Evolutionary conservation across 2,329 filamentous ascomycete genomes (phyloP).

Genomic region (Fusarium sp.): DNA sequence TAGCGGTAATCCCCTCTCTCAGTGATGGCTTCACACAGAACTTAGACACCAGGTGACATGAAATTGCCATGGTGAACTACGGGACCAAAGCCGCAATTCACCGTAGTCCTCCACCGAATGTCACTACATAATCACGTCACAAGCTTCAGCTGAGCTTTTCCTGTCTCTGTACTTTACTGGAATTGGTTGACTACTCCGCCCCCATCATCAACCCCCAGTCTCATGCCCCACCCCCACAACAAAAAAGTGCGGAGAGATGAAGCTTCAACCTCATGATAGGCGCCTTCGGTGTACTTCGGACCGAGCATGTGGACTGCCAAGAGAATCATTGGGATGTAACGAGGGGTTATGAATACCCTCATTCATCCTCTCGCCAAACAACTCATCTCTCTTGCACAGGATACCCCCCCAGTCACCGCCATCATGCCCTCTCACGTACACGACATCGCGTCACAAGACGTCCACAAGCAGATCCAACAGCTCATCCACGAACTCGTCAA

Average conservation of each 20-base stretch:
- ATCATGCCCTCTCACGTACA: conserved; percentile 50
- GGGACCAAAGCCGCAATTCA: not conserved
- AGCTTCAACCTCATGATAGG: not conserved
- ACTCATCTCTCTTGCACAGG: not conserved
- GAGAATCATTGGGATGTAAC: not conserved
- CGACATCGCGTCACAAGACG: conserved; percentile 57
- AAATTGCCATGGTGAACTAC: not conserved
- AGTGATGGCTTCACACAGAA: not conserved
- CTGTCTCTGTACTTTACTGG: not conserved
- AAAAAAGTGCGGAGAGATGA: conserved; percentile 30
- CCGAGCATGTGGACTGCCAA: conserved; percentile 27
- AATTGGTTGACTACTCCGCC: conserved; percentile 9
- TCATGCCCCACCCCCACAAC: conserved; percentile 34
- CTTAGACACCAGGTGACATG: not conserved
- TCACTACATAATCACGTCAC: not conserved
- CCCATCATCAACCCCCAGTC: conserved; percentile 12
- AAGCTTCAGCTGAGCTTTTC: not conserved
- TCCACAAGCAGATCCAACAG: conserved; percentile 67
- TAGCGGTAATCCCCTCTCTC: not conserved
- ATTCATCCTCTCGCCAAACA: not conserved
- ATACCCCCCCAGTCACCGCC: not conserved
- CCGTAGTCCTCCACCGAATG: not conserved
- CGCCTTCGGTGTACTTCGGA: conserved; percentile 31
- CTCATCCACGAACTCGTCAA: conserved; percentile 80
- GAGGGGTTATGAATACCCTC: conserved; percentile 22